These are phyloP conservation scores for Obelidium mucronatum DNA, from an alignment of 192 early-diverging fungal genomes.

Conservation along the genomic window DNA sequence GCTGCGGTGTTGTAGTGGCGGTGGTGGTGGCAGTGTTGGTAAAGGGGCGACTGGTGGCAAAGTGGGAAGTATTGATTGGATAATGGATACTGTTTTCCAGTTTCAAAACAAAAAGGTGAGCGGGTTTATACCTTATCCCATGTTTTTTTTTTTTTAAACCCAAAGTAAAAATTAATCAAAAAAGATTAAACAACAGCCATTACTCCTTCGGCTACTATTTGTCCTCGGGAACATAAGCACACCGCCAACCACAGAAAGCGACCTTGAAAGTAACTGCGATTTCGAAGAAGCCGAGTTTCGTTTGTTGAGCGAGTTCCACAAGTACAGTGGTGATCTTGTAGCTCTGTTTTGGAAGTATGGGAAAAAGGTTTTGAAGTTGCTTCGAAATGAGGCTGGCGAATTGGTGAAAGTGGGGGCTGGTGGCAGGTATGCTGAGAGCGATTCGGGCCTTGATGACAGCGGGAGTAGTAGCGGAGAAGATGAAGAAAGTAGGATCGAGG, in stretches of 20 bases:
- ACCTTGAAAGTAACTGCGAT: too few relatives aligned
- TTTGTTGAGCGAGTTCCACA: neutral
- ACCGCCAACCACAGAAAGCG: neutral
- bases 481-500: slow-evolving; percentile 1
- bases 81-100: neutral
- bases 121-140: neutral
- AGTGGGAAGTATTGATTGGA: slow-evolving; percentile 4
- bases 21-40: too few relatives aligned
- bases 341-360: slow-evolving; percentile 50
- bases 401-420: too few relatives aligned
- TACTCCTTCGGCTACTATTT: slow-evolving; percentile 49
- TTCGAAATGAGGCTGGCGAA: neutral
- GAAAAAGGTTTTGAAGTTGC: slow-evolving; percentile 16
- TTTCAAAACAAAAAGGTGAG: slow-evolving; percentile 14
- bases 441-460: neutral
- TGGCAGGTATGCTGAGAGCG: slow-evolving; percentile 25
- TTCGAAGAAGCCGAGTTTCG: neutral
- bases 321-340: slow-evolving; percentile 33
- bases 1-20: too few relatives aligned
- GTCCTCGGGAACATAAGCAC: slow-evolving; percentile 53
- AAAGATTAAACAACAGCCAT: slow-evolving; percentile 42
- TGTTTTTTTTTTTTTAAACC: neutral
- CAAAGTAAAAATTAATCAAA: neutral
- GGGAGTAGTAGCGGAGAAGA: neutral
- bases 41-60: neutral